A percentile compares a stretch with the other conserved stretches of the same genome.
These are phyloP conservation scores for Alternaria sp. DNA, from an alignment of 2,329 filamentous ascomycete species.

Conservation along the genomic window DNA sequence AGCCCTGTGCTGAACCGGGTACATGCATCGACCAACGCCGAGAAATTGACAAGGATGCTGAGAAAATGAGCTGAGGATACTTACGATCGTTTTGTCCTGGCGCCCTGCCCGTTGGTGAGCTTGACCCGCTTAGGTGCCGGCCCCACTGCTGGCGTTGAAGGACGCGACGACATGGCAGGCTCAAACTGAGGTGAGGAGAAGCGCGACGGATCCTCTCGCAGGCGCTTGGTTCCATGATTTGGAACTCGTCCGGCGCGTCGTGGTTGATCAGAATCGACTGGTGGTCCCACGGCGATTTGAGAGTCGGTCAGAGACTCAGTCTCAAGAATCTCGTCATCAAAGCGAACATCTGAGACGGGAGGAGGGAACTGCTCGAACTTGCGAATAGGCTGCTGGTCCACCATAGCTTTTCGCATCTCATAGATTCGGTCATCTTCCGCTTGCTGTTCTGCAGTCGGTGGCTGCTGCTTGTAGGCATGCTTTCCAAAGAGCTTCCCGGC, in stretches of 20 bases:
- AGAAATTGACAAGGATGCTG: slow-evolving; percentile 17
- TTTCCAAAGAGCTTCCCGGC: slow-evolving; percentile 39
- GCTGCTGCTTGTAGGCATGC: slow-evolving; percentile 37
- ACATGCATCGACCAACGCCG: slow-evolving; percentile 27
- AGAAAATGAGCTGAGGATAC: slow-evolving; percentile 24
- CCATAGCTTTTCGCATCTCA: slow-evolving; percentile 34
- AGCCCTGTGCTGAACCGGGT: slow-evolving; percentile 35
- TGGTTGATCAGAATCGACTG: slow-evolving; percentile 38
- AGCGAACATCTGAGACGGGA: slow-evolving; percentile 42
- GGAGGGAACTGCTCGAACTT: slow-evolving; percentile 27
- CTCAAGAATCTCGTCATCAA: slow-evolving; percentile 46
- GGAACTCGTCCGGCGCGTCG: slow-evolving; percentile 39
- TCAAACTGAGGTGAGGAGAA: slow-evolving; percentile 42
- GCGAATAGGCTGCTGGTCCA: slow-evolving; percentile 31
- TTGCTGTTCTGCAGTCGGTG: slow-evolving; percentile 33
- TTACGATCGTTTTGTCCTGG: slow-evolving; percentile 49
- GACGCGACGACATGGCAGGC: slow-evolving; percentile 39
- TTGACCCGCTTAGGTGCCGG: slow-evolving; percentile 44
- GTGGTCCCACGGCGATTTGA: slow-evolving; percentile 44
- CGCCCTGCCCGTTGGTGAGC: slow-evolving; percentile 44
- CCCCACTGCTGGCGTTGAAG: slow-evolving; percentile 40
- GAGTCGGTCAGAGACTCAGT: slow-evolving; percentile 47
- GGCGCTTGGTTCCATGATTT: slow-evolving; percentile 38
- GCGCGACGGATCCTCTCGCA: slow-evolving; percentile 36
- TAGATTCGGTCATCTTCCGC: slow-evolving; percentile 35